These are phyloP conservation scores for carrot (Daucus carota) DNA, from an alignment of 129 eudicot genomes.

Conservation along the genomic window DNA sequence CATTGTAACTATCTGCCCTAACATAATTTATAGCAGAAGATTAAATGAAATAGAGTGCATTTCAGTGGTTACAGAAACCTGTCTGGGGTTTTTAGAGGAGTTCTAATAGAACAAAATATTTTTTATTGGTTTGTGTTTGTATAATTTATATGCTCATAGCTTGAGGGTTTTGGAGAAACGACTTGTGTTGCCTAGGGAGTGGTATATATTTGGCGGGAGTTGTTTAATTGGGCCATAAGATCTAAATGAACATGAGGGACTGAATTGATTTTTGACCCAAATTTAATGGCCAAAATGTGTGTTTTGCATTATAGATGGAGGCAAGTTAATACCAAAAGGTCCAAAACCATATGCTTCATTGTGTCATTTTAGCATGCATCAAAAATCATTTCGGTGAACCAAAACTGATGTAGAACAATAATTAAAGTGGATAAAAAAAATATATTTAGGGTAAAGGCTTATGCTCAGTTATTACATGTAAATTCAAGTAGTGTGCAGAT, in stretches of 20 bases:
- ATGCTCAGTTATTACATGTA: not conserved
- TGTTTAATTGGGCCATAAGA: not conserved
- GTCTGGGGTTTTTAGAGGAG: not conserved
- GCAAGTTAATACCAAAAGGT: no score
- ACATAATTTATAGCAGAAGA: not conserved
- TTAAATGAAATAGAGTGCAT: not conserved
- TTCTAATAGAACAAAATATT: no score
- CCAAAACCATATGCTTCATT: not conserved
- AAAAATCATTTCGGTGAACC: not conserved
- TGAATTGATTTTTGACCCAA: not conserved
- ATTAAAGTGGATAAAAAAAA: not conserved
- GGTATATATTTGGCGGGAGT: not conserved
- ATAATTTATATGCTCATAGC: not conserved
- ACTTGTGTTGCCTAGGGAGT: not conserved
- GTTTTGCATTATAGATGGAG: not conserved
- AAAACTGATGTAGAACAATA: not conserved
- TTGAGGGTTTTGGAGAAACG: not conserved
- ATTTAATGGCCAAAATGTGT: not conserved
- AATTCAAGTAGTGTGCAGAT: not conserved
- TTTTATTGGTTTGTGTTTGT: no score
- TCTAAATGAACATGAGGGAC: not conserved
- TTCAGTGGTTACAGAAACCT: not conserved
- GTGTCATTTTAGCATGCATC: not conserved
- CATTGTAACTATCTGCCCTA: not conserved
- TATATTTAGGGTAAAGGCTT: not conserved